phyloP scores from a whole-genome alignment of 257 asterid genomes.

The Perilla frutescens region DNA sequence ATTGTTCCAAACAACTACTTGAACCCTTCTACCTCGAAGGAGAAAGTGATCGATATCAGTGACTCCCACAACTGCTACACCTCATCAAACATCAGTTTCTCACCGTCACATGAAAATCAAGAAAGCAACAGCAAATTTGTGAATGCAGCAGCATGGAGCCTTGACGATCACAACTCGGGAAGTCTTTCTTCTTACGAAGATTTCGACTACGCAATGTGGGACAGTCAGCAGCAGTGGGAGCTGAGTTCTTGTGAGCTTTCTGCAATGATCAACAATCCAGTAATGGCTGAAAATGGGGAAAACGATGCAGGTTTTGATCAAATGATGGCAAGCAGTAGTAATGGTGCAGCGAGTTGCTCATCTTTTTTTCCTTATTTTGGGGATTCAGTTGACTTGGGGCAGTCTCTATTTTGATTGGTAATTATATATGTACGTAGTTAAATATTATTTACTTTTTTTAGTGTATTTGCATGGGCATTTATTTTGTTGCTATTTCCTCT shows the following conservation, averaged over 20 bases:
- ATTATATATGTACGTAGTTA: neutral
- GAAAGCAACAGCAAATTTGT: neutral
- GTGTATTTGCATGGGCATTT: conserved; percentile 34
- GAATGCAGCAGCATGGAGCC: conserved; percentile 33
- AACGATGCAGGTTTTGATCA: conserved; percentile 36
- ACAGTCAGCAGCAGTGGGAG: conserved; percentile 52
- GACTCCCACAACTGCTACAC: neutral
- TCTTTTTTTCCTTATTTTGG: conserved; percentile 51
- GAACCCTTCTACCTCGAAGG: conserved; percentile 50
- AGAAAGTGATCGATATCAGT: neutral
- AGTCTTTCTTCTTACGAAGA: conserved; percentile 28
- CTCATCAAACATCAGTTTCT: conserved; percentile 15
- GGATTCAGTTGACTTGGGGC: conserved; percentile 61
- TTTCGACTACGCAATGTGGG: conserved; percentile 46
- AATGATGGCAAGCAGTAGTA: conserved; percentile 36
- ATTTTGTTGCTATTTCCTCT: neutral
- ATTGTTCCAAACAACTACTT: conserved; percentile 80
- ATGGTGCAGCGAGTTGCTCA: conserved; percentile 44
- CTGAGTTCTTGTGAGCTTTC: conserved; percentile 67
- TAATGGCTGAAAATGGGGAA: conserved; percentile 33
- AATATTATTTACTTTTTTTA: neutral
- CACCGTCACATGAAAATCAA: neutral
- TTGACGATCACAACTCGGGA: conserved; percentile 22
- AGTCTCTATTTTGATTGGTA: conserved; percentile 46
- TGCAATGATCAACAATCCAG: conserved; percentile 52